These are phyloP conservation scores for Citeromyces matritensis DNA, from an alignment of 805 yeast species.

Conservation along the genomic window DNA sequence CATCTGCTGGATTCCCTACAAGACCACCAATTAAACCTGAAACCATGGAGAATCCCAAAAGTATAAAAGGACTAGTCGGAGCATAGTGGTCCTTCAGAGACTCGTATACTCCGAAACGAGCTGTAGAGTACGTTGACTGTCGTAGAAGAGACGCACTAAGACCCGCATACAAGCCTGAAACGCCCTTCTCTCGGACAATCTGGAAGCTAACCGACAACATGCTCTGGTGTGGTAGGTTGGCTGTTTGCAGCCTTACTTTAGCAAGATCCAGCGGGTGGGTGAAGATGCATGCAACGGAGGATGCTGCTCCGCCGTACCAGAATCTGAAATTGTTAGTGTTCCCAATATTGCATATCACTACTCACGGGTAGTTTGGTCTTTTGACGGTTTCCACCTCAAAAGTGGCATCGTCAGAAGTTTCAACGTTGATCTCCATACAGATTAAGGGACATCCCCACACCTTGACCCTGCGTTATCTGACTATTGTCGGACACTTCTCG, in stretches of 20 bases:
- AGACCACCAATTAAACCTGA: conserved; percentile 77
- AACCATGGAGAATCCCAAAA: conserved; percentile 72
- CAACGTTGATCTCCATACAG: no score
- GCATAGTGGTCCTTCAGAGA: conserved; percentile 39
- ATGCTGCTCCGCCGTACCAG: conserved; percentile 33
- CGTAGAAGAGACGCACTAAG: conserved; percentile 69
- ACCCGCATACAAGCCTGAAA: conserved; percentile 65
- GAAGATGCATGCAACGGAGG: conserved; percentile 48
- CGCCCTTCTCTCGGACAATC: conserved; percentile 50
- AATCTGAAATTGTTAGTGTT: no score
- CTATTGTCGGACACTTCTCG: no score
- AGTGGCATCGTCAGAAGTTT: no score
- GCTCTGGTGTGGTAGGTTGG: conserved; percentile 48
- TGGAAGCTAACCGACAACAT: conserved; percentile 44
- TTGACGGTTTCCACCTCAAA: no score
- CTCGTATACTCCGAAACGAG: conserved; percentile 81
- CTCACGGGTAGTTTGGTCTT: no score
- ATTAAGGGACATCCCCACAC: no score
- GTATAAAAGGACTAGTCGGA: conserved; percentile 31
- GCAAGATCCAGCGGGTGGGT: conserved; percentile 83
- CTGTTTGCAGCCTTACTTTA: conserved; percentile 77
- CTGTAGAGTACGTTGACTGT: conserved; percentile 80
- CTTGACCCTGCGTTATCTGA: no score
- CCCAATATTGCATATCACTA: no score
- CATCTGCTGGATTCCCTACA: conserved; percentile 81